A percentile compares a stretch with the other conserved stretches of the same genome.
Conservation (phyloP, 208 protist species). For the Trichomonas tenax region DNA sequence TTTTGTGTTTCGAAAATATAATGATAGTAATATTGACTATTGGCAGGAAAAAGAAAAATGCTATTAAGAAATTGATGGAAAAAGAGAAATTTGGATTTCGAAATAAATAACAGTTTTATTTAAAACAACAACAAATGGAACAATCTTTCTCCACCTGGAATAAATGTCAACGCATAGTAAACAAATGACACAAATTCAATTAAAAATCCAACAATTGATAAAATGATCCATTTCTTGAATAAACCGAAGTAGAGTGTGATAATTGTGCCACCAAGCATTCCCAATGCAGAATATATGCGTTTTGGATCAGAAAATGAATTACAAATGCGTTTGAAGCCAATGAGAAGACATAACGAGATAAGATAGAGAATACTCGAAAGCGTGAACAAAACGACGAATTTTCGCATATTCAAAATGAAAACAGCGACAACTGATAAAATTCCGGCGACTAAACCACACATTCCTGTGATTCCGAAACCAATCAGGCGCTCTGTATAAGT, state of each 20-base stretch:
- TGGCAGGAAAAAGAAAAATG: no score
- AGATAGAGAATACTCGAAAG: background rate
- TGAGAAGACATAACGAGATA: background rate
- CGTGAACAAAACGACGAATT: background rate
- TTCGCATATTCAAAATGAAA: conserved; percentile 8
- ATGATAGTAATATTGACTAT: no score
- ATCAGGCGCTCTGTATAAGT: conserved; percentile 1
- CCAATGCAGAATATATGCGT: background rate
- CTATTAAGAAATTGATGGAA: no score
- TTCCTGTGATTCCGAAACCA: background rate
- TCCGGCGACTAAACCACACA: background rate
- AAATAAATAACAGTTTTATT: background rate
- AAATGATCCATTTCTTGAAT: background rate
- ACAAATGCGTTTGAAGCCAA: background rate
- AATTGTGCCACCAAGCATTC: background rate
- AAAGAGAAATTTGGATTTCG: background rate
- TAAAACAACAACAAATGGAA: conserved; percentile 13
- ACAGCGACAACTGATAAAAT: conserved; percentile 3
- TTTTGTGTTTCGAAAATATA: no score
- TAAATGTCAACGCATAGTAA: background rate
- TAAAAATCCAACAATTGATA: background rate
- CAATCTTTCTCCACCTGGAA: background rate
- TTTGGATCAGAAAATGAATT: background rate
- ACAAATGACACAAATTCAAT: background rate
- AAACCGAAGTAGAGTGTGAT: background rate